Percentiles rank a stretch among this genome's conserved stretches.
phyloP scores from a whole-genome alignment of 1,139 yeast species.

The Yamadazyma diospyri region DNA sequence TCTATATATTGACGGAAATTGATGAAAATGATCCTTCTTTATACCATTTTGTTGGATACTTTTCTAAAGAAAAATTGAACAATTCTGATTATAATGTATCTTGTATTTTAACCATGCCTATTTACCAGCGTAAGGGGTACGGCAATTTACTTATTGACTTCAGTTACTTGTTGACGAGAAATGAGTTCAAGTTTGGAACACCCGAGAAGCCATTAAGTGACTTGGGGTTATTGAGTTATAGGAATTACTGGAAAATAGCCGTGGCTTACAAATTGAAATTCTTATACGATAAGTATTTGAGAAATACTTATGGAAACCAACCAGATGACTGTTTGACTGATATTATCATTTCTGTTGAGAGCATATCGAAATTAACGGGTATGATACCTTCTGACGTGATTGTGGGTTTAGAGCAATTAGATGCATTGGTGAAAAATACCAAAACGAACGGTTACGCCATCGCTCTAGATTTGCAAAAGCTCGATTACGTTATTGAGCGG shows the following conservation, averaged over 20 bases:
- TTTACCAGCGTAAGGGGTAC: conserved; percentile 83
- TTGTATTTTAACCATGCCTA: conserved; percentile 87
- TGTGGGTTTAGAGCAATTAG: conserved; percentile 77
- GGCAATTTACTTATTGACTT: conserved; percentile 88
- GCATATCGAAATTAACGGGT: conserved; percentile 68
- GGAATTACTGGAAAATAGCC: conserved; percentile 80
- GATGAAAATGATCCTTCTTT: conserved; percentile 46
- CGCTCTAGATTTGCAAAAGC: conserved; percentile 42
- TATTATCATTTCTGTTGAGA: conserved; percentile 48
- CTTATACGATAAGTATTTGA: conserved; percentile 24
- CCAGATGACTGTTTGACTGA: conserved; percentile 6
- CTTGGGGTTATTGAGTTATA: conserved; percentile 78
- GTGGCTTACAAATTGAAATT: conserved; percentile 44
- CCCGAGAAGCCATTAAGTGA: conserved; percentile 95
- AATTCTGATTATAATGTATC: conserved; percentile 78
- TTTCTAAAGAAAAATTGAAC: conserved; percentile 81
- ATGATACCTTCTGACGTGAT: conserved; percentile 86
- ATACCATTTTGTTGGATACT: conserved; percentile 88
- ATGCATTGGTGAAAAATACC: conserved; percentile 51
- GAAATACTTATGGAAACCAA: conserved; percentile 3
- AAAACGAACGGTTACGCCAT: conserved; percentile 49
- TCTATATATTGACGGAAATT: conserved; percentile 75
- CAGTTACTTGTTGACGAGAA: conserved; percentile 72
- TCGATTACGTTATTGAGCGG: conserved; percentile 42
- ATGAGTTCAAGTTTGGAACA: conserved; percentile 79